phyloP scores from a whole-genome alignment of 495 filamentous ascomycete genomes.

The Penicillium arizonense region DNA sequence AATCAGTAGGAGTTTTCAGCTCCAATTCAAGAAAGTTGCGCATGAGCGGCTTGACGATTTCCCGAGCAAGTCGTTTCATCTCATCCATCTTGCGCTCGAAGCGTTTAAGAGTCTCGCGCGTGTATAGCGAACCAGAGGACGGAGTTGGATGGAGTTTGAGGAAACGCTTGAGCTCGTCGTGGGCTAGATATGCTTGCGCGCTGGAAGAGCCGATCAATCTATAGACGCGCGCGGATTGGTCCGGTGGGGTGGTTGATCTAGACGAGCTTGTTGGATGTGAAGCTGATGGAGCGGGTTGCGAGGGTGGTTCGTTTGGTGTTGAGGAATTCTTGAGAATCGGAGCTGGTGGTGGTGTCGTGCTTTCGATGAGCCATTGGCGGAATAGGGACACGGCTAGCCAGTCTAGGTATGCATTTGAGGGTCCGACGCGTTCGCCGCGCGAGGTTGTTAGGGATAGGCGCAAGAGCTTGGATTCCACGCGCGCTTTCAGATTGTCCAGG shows the following conservation, averaged over 20 bases:
- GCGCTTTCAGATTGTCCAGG: constrained; percentile 65
- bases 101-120: constrained; percentile 69
- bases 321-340: constrained; percentile 45
- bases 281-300: constrained; percentile 25
- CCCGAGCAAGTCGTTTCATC: constrained; percentile 75
- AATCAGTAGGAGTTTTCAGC: constrained; percentile 40
- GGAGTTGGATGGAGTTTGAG: constrained; percentile 61
- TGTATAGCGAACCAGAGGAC: constrained; percentile 59
- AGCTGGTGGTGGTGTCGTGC: constrained; percentile 66
- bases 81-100: constrained; percentile 88
- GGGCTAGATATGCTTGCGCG: constrained; percentile 63
- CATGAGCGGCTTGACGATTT: constrained; percentile 84
- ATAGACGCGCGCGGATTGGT: constrained; percentile 63
- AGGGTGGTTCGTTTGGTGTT: constrained; percentile 13
- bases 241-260: constrained; percentile 18
- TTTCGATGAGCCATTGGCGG: constrained; percentile 87
- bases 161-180: constrained; percentile 87
- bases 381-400: constrained; percentile 86
- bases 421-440: constrained; percentile 75
- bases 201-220: constrained; percentile 62
- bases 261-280: constrained; percentile 20
- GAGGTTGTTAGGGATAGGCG: constrained; percentile 76
- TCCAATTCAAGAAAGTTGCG: constrained; percentile 79
- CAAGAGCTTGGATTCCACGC: constrained; percentile 74
- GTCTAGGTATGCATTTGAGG: constrained; percentile 74